These are phyloP conservation scores for Clitopilus hobsonii DNA, from an alignment of 768 basidiomycete species.

Conservation along the genomic window DNA sequence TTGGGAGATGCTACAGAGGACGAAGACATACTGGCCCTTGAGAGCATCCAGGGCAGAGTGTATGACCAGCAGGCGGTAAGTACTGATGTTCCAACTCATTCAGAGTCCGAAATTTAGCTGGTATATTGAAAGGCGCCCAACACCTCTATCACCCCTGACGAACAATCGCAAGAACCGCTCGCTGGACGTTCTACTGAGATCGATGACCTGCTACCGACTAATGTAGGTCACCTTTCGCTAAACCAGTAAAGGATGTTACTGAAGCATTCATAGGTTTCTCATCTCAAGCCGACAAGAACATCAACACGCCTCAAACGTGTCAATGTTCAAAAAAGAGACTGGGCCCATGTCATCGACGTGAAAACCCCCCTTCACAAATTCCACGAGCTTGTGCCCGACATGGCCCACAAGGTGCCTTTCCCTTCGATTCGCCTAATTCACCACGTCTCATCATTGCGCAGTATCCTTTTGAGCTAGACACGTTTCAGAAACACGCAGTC, in stretches of 20 bases:
- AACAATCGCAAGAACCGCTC: slow-evolving; percentile 10
- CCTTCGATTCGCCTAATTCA: background rate
- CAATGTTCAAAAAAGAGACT: slow-evolving; percentile 77
- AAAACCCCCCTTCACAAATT: slow-evolving; percentile 88
- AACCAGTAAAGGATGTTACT: background rate
- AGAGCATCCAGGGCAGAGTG: slow-evolving; percentile 10
- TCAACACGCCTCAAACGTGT: slow-evolving; percentile 36
- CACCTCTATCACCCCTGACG: slow-evolving; percentile 9
- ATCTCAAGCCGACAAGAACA: slow-evolving; percentile 50
- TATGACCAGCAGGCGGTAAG: too few relatives aligned
- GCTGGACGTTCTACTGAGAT: slow-evolving; percentile 42
- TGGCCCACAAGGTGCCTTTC: slow-evolving; percentile 78
- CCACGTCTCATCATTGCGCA: slow-evolving; percentile 18
- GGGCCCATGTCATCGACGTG: slow-evolving; percentile 97
- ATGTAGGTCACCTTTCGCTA: slow-evolving; percentile 24
- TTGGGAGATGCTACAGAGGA: slow-evolving; percentile 51
- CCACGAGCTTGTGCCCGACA: slow-evolving; percentile 88
- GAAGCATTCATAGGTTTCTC: slow-evolving; percentile 39
- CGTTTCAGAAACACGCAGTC: slow-evolving; percentile 97
- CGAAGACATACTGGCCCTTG: slow-evolving; percentile 32
- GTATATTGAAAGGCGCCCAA: slow-evolving; percentile 8
- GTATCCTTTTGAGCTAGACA: slow-evolving; percentile 99
- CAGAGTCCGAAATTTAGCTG: too few relatives aligned
- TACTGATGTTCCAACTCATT: background rate
- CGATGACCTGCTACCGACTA: slow-evolving; percentile 73